A percentile compares a stretch with the other conserved stretches of the same genome.
Conservation (phyloP, 176 grass and related monocot genomes). For the Aegilops longissima region DNA sequence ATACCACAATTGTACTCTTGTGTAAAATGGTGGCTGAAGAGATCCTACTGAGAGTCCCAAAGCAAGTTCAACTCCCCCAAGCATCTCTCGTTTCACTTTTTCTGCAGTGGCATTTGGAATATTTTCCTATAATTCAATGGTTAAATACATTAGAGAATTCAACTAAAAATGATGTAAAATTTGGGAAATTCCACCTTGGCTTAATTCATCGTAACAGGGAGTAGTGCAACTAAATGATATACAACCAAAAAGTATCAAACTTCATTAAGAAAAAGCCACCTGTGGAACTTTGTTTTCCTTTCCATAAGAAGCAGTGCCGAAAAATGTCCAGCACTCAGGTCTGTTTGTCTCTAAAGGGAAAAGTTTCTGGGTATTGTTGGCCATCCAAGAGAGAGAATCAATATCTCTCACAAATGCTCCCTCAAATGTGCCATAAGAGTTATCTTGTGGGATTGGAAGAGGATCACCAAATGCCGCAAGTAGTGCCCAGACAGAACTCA, state of each 20-base stretch:
- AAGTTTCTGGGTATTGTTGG: conserved; percentile 82
- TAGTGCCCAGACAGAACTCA: conserved; percentile 91
- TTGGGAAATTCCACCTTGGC: neutral
- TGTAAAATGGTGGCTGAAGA: conserved; percentile 79
- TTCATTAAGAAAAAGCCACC: conserved; percentile 50
- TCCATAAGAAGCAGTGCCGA: conserved; percentile 76
- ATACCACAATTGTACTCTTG: conserved; percentile 87
- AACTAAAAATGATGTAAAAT: conserved; percentile 10
- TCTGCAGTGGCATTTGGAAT: conserved; percentile 76
- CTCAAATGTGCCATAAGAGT: conserved; percentile 46
- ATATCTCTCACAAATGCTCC: conserved; percentile 87
- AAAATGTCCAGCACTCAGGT: conserved; percentile 92
- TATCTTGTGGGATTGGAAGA: conserved; percentile 55
- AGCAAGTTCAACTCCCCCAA: conserved; percentile 79
- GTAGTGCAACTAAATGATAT: neutral
- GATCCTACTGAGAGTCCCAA: conserved; percentile 71
- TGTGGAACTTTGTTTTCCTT: conserved; percentile 93
- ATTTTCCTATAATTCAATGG: conserved; percentile 61
- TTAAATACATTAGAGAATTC: conserved; percentile 12
- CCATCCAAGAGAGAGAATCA: conserved; percentile 94
- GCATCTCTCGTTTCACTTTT: conserved; percentile 82
- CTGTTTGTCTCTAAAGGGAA: conserved; percentile 42
- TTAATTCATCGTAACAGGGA: neutral
- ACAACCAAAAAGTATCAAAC: neutral
- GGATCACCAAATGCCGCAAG: conserved; percentile 88